Percentiles rank a stretch among this genome's conserved stretches.
Conservation (phyloP, 106 monocot species). For the Allium sativum region DNA sequence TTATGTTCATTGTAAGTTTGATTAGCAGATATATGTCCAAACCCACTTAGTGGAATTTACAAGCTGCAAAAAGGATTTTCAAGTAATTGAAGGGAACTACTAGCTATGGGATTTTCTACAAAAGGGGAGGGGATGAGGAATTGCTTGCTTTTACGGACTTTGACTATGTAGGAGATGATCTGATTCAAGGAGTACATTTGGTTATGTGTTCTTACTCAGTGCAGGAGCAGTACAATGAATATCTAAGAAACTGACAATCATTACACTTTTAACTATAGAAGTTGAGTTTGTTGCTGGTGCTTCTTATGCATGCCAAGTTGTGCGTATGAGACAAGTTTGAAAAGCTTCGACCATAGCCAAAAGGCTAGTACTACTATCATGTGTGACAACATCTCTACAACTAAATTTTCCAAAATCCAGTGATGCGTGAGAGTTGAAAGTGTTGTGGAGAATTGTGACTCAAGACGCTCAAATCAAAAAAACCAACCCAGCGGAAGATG, state of each 20-base stretch:
- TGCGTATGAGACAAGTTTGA: neutral
- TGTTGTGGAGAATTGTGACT: too few species aligned
- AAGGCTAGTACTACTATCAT: neutral
- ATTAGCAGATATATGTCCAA: neutral
- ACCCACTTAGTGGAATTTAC: neutral
- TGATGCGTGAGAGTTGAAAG: neutral
- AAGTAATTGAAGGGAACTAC: neutral
- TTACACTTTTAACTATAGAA: too few species aligned
- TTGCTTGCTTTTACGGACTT: neutral
- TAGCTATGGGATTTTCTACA: neutral
- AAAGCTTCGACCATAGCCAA: neutral
- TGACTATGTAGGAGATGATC: neutral
- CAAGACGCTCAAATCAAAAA: too few species aligned
- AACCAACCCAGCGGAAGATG: too few species aligned
- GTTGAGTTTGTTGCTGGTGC: neutral
- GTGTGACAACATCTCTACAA: neutral
- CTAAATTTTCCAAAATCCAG: neutral
- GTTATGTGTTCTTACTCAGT: conserved; percentile 2
- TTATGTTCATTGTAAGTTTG: conserved; percentile 1
- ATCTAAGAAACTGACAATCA: too few species aligned
- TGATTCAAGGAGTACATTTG: neutral
- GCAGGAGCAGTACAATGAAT: neutral
- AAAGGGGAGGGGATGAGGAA: neutral
- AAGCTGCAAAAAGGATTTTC: neutral
- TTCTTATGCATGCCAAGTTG: neutral